phyloP scores from a whole-genome alignment of 2,329 filamentous ascomycete species.

The Paraphaeosphaeria sporulosa region DNA sequence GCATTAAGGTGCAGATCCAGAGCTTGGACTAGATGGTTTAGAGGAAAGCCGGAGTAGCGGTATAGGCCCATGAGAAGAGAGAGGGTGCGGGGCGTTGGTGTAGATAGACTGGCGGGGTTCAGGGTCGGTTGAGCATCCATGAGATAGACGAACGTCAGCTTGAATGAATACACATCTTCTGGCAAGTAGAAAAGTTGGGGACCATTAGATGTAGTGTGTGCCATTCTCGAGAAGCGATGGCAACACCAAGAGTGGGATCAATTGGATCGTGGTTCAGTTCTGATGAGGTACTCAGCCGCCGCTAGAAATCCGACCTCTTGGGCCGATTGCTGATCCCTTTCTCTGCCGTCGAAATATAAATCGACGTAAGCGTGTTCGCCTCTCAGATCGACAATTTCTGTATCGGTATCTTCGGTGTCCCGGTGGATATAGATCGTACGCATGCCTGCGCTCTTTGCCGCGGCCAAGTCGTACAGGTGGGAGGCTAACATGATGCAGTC shows the following conservation, averaged over 20 bases:
- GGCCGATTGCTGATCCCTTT: background rate
- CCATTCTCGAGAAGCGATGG: too few relatives aligned
- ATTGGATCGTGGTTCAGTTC: background rate
- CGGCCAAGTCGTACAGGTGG: slow-evolving; percentile 63
- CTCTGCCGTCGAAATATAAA: slow-evolving; percentile 37
- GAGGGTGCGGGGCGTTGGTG: background rate
- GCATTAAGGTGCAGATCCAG: slow-evolving; percentile 98
- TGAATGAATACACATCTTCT: background rate
- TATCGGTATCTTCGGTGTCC: slow-evolving; percentile 62
- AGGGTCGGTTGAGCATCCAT: background rate
- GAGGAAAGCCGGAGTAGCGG: too few relatives aligned
- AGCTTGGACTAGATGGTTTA: slow-evolving; percentile 54
- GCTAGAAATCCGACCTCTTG: slow-evolving; percentile 7
- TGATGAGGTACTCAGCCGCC: slow-evolving; percentile 1
- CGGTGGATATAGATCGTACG: slow-evolving; percentile 61
- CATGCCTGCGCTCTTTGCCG: slow-evolving; percentile 58
- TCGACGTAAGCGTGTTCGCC: slow-evolving; percentile 53
- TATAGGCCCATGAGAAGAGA: background rate
- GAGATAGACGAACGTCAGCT: background rate
- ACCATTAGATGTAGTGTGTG: background rate
- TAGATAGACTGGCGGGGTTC: background rate
- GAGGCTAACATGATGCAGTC: slow-evolving; percentile 62
- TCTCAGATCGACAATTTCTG: slow-evolving; percentile 54
- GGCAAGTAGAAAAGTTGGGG: background rate
- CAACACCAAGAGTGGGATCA: background rate